phyloP scores from a whole-genome alignment of 345 rosid species.

The Durio zibethinus region DNA sequence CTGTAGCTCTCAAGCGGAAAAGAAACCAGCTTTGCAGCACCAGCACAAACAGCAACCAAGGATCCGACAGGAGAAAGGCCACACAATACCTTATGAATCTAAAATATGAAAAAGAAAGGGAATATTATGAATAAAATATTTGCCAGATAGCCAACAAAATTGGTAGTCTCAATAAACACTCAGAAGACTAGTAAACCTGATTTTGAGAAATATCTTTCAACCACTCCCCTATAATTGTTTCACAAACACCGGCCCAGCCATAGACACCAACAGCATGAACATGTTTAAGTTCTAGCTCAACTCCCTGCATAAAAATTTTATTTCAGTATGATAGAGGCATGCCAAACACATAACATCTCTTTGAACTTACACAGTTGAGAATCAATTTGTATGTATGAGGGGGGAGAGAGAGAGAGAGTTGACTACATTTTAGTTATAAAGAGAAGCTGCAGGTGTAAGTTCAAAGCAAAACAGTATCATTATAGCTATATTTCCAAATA shows the following conservation, averaged over 20 bases:
- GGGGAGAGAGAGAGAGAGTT: neutral
- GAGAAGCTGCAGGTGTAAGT: neutral
- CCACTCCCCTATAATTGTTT: constrained; percentile 85
- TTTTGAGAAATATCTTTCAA: constrained; percentile 91
- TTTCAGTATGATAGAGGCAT: constrained; percentile 4
- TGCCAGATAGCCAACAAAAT: constrained; percentile 14
- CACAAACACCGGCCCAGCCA: constrained; percentile 84
- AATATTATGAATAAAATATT: constrained; percentile 7
- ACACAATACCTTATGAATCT: constrained; percentile 66
- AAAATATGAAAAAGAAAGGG: constrained; percentile 8
- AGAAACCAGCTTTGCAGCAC: constrained; percentile 79
- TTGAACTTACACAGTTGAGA: neutral
- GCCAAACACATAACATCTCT: neutral
- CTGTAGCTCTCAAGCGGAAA: constrained; percentile 82
- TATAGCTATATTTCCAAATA: neutral
- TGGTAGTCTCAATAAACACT: constrained; percentile 8
- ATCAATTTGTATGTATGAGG: neutral
- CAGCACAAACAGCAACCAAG: constrained; percentile 66
- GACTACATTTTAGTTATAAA: neutral
- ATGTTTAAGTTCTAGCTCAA: constrained; percentile 85
- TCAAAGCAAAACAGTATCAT: neutral
- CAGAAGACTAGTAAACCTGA: constrained; percentile 50
- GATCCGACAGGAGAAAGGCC: constrained; percentile 85
- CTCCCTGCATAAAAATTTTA: constrained; percentile 59
- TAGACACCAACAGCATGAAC: constrained; percentile 83